Evolutionary conservation across 1,139 yeast species (phyloP).

Genomic region (Pneumocystis jirovecii): DNA sequence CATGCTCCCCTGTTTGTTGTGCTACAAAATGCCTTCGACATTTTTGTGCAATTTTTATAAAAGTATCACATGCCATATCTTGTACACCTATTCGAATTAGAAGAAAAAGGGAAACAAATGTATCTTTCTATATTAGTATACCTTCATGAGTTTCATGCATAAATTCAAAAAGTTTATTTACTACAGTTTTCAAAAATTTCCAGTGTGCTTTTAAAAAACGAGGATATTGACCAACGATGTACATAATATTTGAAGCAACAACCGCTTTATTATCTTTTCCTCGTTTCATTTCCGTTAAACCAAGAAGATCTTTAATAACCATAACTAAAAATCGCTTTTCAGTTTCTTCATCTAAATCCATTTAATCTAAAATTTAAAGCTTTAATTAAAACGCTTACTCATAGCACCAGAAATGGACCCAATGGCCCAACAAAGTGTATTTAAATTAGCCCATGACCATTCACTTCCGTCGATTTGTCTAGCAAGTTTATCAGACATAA

Average conservation of each 20-base stretch:
- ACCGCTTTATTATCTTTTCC: conserved; percentile 98
- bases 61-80: conserved; percentile 99
- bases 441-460: conserved; percentile 98
- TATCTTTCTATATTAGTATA: neutral
- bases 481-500: conserved; percentile 81
- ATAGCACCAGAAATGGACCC: conserved; percentile 97
- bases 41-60: conserved; percentile 83
- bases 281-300: conserved; percentile 86
- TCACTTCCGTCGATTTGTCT: conserved; percentile 90
- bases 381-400: conserved; percentile 26
- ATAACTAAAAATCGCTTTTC: conserved; percentile 86
- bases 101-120: neutral
- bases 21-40: conserved; percentile 92
- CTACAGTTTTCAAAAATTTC: conserved; percentile 92
- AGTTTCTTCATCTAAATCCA: conserved; percentile 56
- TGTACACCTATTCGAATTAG: conserved; percentile 54
- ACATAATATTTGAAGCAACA: conserved; percentile 97
- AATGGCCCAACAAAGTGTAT: conserved; percentile 97
- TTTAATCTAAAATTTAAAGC: neutral
- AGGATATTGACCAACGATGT: conserved; percentile 97
- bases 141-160: conserved; percentile 97
- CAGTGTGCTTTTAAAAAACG: conserved; percentile 94
- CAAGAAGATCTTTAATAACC: conserved; percentile 79
- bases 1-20: conserved; percentile 71
- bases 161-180: conserved; percentile 85